Conservation (phyloP, 345 rosid genomes). For the Microthlaspi erraticum region DNA sequence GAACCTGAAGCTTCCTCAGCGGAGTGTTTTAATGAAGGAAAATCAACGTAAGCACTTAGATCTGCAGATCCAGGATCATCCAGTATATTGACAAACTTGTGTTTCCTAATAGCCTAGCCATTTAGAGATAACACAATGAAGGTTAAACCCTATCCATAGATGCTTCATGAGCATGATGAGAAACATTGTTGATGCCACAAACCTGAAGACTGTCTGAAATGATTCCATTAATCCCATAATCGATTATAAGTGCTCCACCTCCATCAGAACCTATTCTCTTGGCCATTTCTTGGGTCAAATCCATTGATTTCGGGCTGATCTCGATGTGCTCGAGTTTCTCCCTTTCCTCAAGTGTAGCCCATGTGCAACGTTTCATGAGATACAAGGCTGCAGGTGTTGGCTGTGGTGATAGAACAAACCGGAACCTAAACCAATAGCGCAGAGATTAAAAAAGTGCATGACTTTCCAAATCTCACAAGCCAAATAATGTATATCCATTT, state of each 20-base stretch:
- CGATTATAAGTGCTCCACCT: conserved; percentile 95
- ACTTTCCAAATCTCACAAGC: not conserved
- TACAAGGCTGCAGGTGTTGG: conserved; percentile 90
- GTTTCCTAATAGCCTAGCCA: conserved; percentile 85
- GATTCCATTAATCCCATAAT: conserved; percentile 77
- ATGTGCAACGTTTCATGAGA: conserved; percentile 77
- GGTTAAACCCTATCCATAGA: not conserved
- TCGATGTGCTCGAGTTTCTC: conserved; percentile 74
- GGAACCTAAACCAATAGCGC: conserved; percentile 63
- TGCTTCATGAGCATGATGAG: not conserved
- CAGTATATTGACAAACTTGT: conserved; percentile 85
- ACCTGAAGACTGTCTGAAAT: conserved; percentile 97
- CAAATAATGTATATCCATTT: conserved; percentile 3
- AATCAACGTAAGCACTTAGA: conserved; percentile 93
- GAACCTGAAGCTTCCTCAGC: conserved; percentile 90
- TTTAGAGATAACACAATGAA: too few relatives aligned
- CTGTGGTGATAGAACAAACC: conserved; percentile 83
- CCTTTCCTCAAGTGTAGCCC: conserved; percentile 75
- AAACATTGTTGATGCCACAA: conserved; percentile 34
- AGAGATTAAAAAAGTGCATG: not conserved
- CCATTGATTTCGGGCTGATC: conserved; percentile 86
- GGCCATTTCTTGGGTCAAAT: conserved; percentile 75
- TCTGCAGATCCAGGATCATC: conserved; percentile 95
- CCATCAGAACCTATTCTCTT: conserved; percentile 80
- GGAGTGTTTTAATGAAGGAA: conserved; percentile 74